Percentiles rank a stretch among this genome's conserved stretches.
phyloP scores from a whole-genome alignment of 1,284 basidiomycete genomes.

The Mycena sp. region DNA sequence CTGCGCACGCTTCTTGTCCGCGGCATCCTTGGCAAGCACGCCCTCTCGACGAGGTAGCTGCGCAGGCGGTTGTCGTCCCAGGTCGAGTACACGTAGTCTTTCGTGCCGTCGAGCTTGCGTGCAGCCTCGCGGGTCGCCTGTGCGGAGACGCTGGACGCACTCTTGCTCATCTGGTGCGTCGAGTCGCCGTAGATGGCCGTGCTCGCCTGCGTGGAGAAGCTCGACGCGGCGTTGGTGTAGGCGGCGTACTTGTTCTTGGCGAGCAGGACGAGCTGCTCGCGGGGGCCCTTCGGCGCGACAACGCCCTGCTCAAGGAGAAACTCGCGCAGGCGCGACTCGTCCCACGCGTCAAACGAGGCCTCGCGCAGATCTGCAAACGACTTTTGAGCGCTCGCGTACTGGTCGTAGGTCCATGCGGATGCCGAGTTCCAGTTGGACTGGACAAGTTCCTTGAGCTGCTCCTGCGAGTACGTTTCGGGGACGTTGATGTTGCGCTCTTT shows the following conservation, averaged over 20 bases:
- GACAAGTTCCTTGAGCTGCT: conserved; percentile 66
- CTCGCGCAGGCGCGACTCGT: conserved; percentile 81
- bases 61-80: conserved; percentile 85
- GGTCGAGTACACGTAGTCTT: conserved; percentile 88
- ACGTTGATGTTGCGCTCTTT: conserved; percentile 72
- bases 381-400: conserved; percentile 72
- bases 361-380: conserved; percentile 67
- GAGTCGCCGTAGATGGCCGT: conserved; percentile 68
- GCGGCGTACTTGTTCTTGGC: conserved; percentile 77
- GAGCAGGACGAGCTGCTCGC: conserved; percentile 81
- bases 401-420: conserved; percentile 62
- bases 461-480: conserved; percentile 57
- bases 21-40: conserved; percentile 65
- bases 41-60: conserved; percentile 78
- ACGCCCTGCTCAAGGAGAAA: conserved; percentile 91
- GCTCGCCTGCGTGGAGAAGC: conserved; percentile 60
- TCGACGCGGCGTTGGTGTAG: conserved; percentile 64
- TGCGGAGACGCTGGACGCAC: conserved; percentile 49
- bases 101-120: conserved; percentile 73
- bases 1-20: conserved; percentile 70
- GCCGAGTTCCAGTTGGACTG: conserved; percentile 72
- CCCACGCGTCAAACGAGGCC: conserved; percentile 77
- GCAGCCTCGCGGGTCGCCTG: conserved; percentile 67
- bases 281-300: conserved; percentile 80
- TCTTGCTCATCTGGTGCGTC: conserved; percentile 57